Evolutionary conservation across 108 stramenopile species (phyloP).

Genomic region (Cylindrotheca fusiformis): DNA sequence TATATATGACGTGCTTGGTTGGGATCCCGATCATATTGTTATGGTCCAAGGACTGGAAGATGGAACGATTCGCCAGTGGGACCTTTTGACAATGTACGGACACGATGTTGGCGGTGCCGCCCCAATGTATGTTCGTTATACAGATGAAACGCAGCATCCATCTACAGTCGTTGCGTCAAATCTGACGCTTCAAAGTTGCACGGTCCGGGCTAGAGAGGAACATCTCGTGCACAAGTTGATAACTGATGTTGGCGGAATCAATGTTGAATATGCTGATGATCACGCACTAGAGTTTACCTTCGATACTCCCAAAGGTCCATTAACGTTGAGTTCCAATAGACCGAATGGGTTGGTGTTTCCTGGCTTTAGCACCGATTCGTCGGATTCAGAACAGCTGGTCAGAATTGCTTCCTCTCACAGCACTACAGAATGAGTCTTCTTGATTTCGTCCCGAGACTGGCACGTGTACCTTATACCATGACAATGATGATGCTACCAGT

Average conservation of each 20-base stretch:
- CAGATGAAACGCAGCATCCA: conserved; percentile 20
- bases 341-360: conserved; percentile 22
- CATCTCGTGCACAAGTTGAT: conserved; percentile 26
- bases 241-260: conserved; percentile 16
- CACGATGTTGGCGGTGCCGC: conserved; percentile 24
- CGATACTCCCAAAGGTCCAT: conserved; percentile 12
- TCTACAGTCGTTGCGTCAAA: conserved; percentile 7
- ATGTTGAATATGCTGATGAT: conserved; percentile 6
- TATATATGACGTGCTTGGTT: conserved; percentile 27
- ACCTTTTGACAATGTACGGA: conserved; percentile 25
- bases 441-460: no score
- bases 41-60: conserved; percentile 24
- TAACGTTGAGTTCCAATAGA: conserved; percentile 8
- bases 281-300: conserved; percentile 8
- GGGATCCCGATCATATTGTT: conserved; percentile 27
- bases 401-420: no score
- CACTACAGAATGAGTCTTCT: no score
- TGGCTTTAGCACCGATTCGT: conserved; percentile 5
- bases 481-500: no score
- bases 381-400: neutral
- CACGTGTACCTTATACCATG: no score
- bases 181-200: conserved; percentile 3
- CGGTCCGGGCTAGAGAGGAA: conserved; percentile 5
- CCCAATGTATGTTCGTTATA: conserved; percentile 20
- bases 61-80: conserved; percentile 19